phyloP scores from a whole-genome alignment of 1,139 yeast species.

The Yamadazyma sp. region DNA sequence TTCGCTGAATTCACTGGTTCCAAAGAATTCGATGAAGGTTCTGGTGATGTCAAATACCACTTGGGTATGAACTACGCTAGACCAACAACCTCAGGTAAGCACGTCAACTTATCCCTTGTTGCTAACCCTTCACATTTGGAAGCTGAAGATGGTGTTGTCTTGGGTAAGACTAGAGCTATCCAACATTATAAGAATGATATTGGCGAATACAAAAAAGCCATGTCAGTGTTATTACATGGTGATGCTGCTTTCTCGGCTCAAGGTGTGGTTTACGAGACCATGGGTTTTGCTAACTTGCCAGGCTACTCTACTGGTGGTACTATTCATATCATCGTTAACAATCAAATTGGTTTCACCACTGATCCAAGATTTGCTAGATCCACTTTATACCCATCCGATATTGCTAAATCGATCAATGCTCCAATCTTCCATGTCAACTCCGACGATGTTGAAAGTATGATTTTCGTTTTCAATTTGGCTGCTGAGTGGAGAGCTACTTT shows the following conservation, averaged over 20 bases:
- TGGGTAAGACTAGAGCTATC: conserved; percentile 96
- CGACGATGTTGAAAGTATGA: conserved; percentile 93
- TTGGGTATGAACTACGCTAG: conserved; percentile 99
- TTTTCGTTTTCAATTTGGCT: conserved; percentile 90
- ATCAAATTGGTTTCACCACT: conserved; percentile 99
- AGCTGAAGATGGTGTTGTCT: conserved; percentile 98
- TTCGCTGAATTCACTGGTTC: conserved; percentile 96
- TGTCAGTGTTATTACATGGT: conserved; percentile 93
- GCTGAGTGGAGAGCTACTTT: conserved; percentile 98
- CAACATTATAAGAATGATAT: conserved; percentile 89
- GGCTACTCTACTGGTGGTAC: conserved; percentile 99
- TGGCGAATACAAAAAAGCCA: conserved; percentile 79
- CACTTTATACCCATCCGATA: conserved; percentile 95
- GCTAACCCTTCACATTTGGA: conserved; percentile 99
- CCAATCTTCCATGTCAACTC: conserved; percentile 99
- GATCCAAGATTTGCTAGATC: conserved; percentile 98
- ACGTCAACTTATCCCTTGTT: conserved; percentile 90
- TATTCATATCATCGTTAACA: conserved; percentile 90
- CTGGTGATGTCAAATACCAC: conserved; percentile 99
- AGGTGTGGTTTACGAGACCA: conserved; percentile 98
- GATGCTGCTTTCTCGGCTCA: conserved; percentile 99
- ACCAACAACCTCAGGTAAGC: conserved; percentile 98
- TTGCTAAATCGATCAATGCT: conserved; percentile 94
- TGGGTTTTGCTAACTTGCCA: conserved; percentile 91
- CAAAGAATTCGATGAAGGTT: conserved; percentile 81